Base-by-base conservation (phyloP, 2,329 filamentous ascomycete genomes). In the Pseudogymnoascus sp. region DNA sequence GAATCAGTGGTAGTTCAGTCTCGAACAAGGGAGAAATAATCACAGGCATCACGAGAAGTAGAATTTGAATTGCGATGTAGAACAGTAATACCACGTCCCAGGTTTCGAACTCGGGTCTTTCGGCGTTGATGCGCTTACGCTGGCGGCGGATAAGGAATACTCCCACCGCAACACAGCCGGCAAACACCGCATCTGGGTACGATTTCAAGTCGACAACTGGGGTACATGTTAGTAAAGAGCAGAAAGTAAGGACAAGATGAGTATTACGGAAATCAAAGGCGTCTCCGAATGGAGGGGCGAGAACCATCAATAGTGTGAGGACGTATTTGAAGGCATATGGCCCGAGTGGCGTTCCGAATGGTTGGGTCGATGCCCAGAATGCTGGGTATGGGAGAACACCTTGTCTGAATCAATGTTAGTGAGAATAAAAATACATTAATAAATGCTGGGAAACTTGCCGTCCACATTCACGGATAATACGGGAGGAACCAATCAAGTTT, bases 331-430 rank as follows among this genome's bases (percentile, higher is more conserved):
- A 67, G 1, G 80, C 62, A 65, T 86, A 86, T 0, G 85, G 84
- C 0, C 83, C 85, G 0, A 86, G 69, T 0, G 85, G 85, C 0
- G 86, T 89, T 1, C 85, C 85, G 64, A 88, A 87, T 0, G 85
- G 86, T 63, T 78, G 79, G 0, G 85, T 88, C 0, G 82, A 85
- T 0, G 83, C 84, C 85, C 85, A 89, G 66, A 88, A 83, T 1
- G 73, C 73, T 1, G 85, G 79, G n/a, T 73, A 87, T 0, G 85
- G 85, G 1, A 88, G 76, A 0, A 87, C 83, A 6, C 85, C 85
- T 75, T 87, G 84, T 65, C 82, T 81, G 28, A 45, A 48, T 25
- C n/a, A n/a, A 36, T 65, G 23, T 37, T 41, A 63, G 48, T 31
- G 48, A 19, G 4, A 57, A 57, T 57, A 34, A 19, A 57, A 57